These are phyloP conservation scores for Haplosporangium sp. DNA, from an alignment of 371 early-diverging fungal species.

Conservation along the genomic window DNA sequence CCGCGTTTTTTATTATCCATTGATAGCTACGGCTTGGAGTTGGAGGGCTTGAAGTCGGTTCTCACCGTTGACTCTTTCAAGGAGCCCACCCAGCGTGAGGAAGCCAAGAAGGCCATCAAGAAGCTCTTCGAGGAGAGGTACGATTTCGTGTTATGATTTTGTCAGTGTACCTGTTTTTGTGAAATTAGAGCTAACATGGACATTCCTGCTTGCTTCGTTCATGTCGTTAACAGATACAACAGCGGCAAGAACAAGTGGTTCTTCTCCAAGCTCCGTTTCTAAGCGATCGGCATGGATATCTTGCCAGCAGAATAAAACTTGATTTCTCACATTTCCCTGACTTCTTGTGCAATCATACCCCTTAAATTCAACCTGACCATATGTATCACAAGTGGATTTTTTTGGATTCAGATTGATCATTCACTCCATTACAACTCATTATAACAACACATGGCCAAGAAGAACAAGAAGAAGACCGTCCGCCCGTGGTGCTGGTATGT, in stretches of 20 bases:
- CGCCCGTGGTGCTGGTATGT: constrained; percentile 85
- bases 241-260: constrained; percentile 99
- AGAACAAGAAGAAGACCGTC: constrained; percentile 68
- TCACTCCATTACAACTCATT: not conserved
- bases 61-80: constrained; percentile 90
- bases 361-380: constrained; percentile 1
- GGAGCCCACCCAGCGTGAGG: constrained; percentile 93
- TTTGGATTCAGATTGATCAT: not conserved
- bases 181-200: not conserved
- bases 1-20: not conserved
- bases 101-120: constrained; percentile 93
- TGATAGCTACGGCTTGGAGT: constrained; percentile 81
- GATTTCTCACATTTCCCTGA: constrained; percentile 11
- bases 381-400: too few species aligned
- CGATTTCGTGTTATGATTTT: not conserved
- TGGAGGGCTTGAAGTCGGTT: constrained; percentile 88
- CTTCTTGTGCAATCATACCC: constrained; percentile 1
- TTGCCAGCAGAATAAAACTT: constrained; percentile 24
- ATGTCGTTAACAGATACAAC: constrained; percentile 73
- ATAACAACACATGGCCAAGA: constrained; percentile 63
- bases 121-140: constrained; percentile 92
- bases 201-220: too few species aligned
- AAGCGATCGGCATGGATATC: constrained; percentile 57
- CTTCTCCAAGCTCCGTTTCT: constrained; percentile 99
- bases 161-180: not conserved